phyloP scores from a whole-genome alignment of 257 asterid genomes.

The Pogostemon cablin region DNA sequence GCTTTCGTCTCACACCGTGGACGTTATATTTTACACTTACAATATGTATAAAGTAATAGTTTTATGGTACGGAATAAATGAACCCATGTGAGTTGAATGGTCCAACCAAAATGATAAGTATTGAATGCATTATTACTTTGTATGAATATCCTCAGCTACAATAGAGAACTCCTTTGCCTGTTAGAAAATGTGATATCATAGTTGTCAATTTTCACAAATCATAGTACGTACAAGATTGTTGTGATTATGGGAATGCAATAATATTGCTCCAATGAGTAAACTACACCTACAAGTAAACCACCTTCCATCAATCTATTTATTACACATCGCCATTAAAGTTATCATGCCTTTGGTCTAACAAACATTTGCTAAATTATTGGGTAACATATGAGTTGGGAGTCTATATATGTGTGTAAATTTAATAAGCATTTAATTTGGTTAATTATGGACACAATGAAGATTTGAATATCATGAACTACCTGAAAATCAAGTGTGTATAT shows the following conservation, averaged over 20 bases:
- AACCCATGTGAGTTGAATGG: background rate
- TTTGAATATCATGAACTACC: background rate
- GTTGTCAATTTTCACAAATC: conserved; percentile 20
- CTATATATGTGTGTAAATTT: background rate
- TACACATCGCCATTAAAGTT: background rate
- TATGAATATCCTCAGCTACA: conserved; percentile 22
- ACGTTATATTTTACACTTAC: no score
- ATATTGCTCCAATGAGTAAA: background rate
- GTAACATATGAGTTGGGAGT: no score
- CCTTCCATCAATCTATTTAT: background rate
- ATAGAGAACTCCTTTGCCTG: conserved; percentile 26
- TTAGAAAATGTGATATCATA: conserved; percentile 25
- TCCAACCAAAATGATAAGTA: conserved; percentile 14
- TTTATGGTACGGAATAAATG: no score
- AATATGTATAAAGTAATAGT: no score
- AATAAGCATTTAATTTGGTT: background rate
- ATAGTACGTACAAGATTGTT: conserved; percentile 18
- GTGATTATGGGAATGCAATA: conserved; percentile 14
- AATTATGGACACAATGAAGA: background rate
- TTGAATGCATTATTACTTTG: background rate
- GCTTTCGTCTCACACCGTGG: no score
- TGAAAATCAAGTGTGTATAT: background rate
- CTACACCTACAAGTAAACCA: background rate
- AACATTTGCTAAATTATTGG: background rate
- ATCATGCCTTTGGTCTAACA: background rate